Percentiles rank a stretch among this genome's conserved stretches.
These are phyloP conservation scores for Tetrapisispora pingtungensis DNA, from an alignment of 805 yeast genomes.

Conservation along the genomic window DNA sequence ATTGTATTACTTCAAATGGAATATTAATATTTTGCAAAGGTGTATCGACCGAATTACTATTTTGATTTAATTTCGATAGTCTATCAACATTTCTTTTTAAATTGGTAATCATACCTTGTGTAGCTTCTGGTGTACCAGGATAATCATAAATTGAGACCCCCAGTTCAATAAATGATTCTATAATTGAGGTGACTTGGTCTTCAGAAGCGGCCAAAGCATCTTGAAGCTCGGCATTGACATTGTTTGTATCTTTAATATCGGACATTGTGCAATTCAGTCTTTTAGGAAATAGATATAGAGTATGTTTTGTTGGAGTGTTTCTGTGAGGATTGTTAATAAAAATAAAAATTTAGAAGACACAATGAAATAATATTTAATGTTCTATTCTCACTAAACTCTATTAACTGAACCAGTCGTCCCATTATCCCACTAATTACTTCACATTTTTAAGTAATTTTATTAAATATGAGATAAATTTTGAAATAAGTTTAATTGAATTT, in stretches of 20 bases:
- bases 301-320: too few species aligned
- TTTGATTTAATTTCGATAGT: conserved; percentile 27
- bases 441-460: too few species aligned
- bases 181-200: conserved; percentile 37
- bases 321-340: too few species aligned
- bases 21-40: conserved; percentile 37
- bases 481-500: too few species aligned
- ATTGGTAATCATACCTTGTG: conserved; percentile 38
- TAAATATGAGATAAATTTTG: too few species aligned
- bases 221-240: neutral
- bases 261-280: neutral
- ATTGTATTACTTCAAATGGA: conserved; percentile 79
- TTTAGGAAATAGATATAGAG: too few species aligned
- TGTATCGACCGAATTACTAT: conserved; percentile 25
- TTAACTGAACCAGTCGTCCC: too few species aligned
- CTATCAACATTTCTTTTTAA: conserved; percentile 35
- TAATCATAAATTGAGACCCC: conserved; percentile 91
- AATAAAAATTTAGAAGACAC: too few species aligned
- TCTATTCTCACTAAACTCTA: too few species aligned
- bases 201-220: conserved; percentile 21
- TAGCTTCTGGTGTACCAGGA: conserved; percentile 78
- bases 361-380: too few species aligned
- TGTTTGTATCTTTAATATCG: neutral
- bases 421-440: too few species aligned
- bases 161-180: conserved; percentile 77